These are phyloP conservation scores for Drosera spatulata DNA, from an alignment of 179 eudicot species.

Conservation along the genomic window DNA sequence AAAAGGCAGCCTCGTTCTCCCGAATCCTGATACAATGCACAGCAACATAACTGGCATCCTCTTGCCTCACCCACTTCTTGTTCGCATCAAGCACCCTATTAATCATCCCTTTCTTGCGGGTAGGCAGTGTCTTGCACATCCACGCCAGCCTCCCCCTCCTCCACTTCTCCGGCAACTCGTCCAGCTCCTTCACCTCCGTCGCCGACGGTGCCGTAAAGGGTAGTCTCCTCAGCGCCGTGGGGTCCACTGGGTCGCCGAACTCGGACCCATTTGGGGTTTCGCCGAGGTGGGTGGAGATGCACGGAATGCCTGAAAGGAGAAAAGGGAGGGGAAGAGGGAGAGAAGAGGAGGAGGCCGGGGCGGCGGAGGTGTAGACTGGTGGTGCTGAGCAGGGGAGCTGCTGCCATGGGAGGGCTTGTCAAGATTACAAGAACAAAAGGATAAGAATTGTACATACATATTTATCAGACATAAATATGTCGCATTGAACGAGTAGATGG, in stretches of 20 bases:
- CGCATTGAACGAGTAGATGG: too few relatives aligned
- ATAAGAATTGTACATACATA: too few relatives aligned
- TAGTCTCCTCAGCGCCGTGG: conserved; percentile 23
- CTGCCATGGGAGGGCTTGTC: too few relatives aligned
- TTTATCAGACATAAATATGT: too few relatives aligned
- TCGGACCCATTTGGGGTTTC: conserved; percentile 10
- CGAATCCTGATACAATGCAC: conserved; percentile 83
- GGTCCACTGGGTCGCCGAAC: conserved; percentile 26
- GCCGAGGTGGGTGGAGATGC: background rate
- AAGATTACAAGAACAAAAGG: too few relatives aligned
- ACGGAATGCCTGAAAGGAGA: background rate
- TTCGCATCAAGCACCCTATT: conserved; percentile 60
- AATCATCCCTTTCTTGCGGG: conserved; percentile 45
- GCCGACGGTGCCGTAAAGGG: conserved; percentile 27
- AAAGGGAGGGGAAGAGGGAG: conserved; percentile 1
- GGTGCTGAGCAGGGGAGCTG: too few relatives aligned
- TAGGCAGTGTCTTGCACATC: conserved; percentile 88
- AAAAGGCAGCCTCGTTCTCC: conserved; percentile 64
- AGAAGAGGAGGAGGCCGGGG: conserved; percentile 3
- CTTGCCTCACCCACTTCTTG: conserved; percentile 79
- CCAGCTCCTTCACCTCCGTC: conserved; percentile 51
- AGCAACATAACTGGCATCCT: conserved; percentile 61
- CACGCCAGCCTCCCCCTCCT: conserved; percentile 77
- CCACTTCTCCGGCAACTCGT: conserved; percentile 88
- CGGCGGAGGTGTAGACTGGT: background rate